phyloP scores from a whole-genome alignment of 208 protist genomes.

The Leishmania martiniquensis region DNA sequence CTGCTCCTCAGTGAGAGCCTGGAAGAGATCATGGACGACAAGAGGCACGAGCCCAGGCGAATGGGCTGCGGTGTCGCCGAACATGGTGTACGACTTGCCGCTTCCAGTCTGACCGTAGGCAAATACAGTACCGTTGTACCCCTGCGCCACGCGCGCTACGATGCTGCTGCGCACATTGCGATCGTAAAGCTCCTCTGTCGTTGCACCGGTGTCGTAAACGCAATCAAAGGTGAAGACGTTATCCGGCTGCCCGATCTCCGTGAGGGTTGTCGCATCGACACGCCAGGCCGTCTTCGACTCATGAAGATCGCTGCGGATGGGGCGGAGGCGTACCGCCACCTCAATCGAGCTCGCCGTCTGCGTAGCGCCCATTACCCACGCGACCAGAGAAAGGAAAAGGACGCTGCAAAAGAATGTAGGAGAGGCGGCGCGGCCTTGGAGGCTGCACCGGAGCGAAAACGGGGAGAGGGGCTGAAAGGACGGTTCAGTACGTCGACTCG shows the following conservation, averaged over 20 bases:
- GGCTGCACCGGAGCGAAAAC: background rate
- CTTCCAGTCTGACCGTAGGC: slow-evolving; percentile 90
- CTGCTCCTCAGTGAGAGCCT: slow-evolving; percentile 46
- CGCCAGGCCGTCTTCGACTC: slow-evolving; percentile 47
- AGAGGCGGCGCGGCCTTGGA: background rate
- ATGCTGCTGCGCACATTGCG: slow-evolving; percentile 49
- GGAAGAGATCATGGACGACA: slow-evolving; percentile 67
- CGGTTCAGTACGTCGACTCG: background rate
- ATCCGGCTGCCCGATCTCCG: slow-evolving; percentile 61
- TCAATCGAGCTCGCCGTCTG: slow-evolving; percentile 63
- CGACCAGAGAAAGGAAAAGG: background rate
- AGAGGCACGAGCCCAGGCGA: slow-evolving; percentile 45
- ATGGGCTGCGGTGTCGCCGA: slow-evolving; percentile 39
- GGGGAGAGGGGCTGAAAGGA: too few relatives aligned
- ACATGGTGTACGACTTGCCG: slow-evolving; percentile 88
- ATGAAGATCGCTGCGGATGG: slow-evolving; percentile 50
- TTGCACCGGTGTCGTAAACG: slow-evolving; percentile 47
- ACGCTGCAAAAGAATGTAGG: background rate
- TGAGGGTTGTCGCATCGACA: slow-evolving; percentile 36
- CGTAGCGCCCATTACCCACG: slow-evolving; percentile 4
- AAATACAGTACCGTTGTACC: slow-evolving; percentile 88
- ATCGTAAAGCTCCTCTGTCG: slow-evolving; percentile 61
- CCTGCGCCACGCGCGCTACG: slow-evolving; percentile 61
- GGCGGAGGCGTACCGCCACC: slow-evolving; percentile 72
- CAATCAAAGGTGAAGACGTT: slow-evolving; percentile 77